Evolutionary conservation across 371 early-diverging fungal species (phyloP), one percentile per base, ranked within the genome.

Genomic region (Mortierella sp.): DNA sequence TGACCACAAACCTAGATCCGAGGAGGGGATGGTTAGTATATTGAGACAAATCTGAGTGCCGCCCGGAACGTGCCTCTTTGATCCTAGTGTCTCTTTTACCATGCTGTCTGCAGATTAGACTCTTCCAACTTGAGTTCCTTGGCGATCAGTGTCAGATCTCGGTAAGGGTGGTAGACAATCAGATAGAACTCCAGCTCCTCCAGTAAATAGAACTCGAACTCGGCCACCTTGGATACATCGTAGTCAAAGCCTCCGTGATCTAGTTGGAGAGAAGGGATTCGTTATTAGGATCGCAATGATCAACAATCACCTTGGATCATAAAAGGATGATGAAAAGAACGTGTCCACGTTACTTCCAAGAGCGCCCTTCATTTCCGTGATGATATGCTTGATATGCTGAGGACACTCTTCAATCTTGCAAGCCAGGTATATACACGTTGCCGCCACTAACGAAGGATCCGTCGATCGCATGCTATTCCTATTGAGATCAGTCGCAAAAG

Each of bases 361-460:
- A 4, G 85, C 81, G 13, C 71, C 68, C 34, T 87, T 91, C 59
- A 90, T 86, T 60, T 95, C 95, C 44, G 81, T 82, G 45, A 89
- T 86, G 28, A 95, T 85, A 46, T 85, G 83, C 59, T 91, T 92
- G 67, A 95, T 92, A 55, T 95, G 94, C 28, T 91, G 84, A 24
- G 96, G 95, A 63, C 87, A 89, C 69, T 95, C 96, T 67, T 95
- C 96, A 43, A 94, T 90, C 67, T 96, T 95, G 70, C 92, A 90
- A 5, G 96, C 96, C 45, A 95, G 70, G 66, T 94, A 95, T 29
- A 94, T 84, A 63, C 93, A 95, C 0, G 95, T 93, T 9, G 90
- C 85, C 3, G 87, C 78, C 39, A 94, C 92, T 12, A 95, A 82
- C 22, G 85, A 81, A 16, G 94, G 94, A 65, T 96, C 95, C 22